A percentile compares a stretch with the other conserved stretches of the same genome.
Evolutionary conservation across 768 basidiomycete species (phyloP).

Genomic region (Arthromyces matolae): DNA sequence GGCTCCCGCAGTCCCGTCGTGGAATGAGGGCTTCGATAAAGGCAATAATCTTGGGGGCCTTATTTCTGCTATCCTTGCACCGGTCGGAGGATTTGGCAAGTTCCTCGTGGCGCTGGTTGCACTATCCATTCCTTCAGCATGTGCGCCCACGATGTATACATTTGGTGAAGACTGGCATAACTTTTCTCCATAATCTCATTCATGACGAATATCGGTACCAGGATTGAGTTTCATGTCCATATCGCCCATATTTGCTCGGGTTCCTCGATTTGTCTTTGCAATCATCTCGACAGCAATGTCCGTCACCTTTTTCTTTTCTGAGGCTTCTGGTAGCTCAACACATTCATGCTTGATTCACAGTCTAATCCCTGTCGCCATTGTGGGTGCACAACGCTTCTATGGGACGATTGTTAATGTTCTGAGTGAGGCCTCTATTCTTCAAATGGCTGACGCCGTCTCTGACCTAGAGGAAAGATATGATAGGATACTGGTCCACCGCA

Average conservation of each 20-base stretch:
- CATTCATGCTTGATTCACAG: too few relatives aligned
- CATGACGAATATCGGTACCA: too few relatives aligned
- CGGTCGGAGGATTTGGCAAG: constrained; percentile 63
- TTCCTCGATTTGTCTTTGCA: constrained; percentile 66
- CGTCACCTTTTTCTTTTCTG: constrained; percentile 25
- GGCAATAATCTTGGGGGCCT: constrained; percentile 63
- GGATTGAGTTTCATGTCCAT: constrained; percentile 64
- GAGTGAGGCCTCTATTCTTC: constrained; percentile 32
- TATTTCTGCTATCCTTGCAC: constrained; percentile 55
- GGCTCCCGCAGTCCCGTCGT: constrained; percentile 50
- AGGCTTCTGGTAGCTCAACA: too few relatives aligned
- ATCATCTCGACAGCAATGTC: constrained; percentile 65
- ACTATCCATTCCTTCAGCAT: constrained; percentile 71
- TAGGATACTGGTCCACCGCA: constrained; percentile 56
- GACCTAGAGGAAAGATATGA: constrained; percentile 36
- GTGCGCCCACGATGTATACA: constrained; percentile 76
- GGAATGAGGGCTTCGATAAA: constrained; percentile 49
- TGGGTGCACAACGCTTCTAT: constrained; percentile 68
- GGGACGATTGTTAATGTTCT: constrained; percentile 60
- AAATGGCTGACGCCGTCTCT: neutral
- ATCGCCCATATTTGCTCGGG: constrained; percentile 45
- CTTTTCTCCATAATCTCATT: too few relatives aligned
- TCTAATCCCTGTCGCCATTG: constrained; percentile 63
- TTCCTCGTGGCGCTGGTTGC: constrained; percentile 70
- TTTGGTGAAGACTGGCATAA: constrained; percentile 48